Conservation (phyloP, 768 basidiomycete species). For the Grammothele lineata region DNA sequence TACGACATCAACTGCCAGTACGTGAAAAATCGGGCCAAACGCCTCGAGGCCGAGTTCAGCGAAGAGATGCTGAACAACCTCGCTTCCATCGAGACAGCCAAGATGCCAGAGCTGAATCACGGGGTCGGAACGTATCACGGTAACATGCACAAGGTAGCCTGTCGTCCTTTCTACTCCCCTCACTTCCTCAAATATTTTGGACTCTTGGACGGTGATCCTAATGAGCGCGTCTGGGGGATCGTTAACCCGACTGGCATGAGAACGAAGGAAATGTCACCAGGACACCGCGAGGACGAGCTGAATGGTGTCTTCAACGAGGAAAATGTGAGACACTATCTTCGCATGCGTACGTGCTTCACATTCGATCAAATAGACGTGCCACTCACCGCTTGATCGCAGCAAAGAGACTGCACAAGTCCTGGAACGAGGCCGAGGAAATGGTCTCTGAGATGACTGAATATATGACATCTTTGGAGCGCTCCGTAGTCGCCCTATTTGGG, state of each 20-base stretch:
- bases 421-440: neutral
- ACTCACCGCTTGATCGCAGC: neutral
- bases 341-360: neutral
- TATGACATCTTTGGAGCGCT: neutral
- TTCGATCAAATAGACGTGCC: neutral
- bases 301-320: constrained; percentile 13
- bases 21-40: constrained; percentile 3
- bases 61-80: neutral
- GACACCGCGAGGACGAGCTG: constrained; percentile 17
- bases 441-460: neutral
- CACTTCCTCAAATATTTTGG: constrained; percentile 10
- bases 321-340: constrained; percentile 11
- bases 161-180: constrained; percentile 8
- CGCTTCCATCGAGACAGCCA: neutral
- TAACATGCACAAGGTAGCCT: constrained; percentile 8
- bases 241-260: constrained; percentile 1
- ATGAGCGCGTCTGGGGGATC: constrained; percentile 11
- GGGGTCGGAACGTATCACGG: constrained; percentile 18
- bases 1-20: constrained; percentile 29
- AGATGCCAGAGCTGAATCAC: constrained; percentile 1
- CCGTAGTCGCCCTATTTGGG: neutral
- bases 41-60: constrained; percentile 7
- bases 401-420: neutral
- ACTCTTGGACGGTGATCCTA: constrained; percentile 11
- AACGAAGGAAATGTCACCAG: constrained; percentile 16